A percentile compares a stretch with the other conserved stretches of the same genome.
Conservation (phyloP, 805 yeast genomes). For the Brettanomyces nanus region DNA sequence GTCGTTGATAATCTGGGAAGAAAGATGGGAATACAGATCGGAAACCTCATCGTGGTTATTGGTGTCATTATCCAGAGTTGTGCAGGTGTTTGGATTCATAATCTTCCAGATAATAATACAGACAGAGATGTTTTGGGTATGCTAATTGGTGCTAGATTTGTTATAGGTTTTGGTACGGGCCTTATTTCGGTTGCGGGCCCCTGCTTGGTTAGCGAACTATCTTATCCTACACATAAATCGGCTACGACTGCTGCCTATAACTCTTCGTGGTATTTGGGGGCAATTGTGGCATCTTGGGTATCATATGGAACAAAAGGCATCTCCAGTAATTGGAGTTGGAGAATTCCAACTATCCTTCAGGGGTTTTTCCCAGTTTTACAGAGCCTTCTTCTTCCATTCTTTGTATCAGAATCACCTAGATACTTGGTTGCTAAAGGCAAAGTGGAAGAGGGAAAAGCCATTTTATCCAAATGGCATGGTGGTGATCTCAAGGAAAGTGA, state of each 20-base stretch:
- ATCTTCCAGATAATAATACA: neutral
- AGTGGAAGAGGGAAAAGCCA: slow-evolving; percentile 28
- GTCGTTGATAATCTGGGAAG: slow-evolving; percentile 16
- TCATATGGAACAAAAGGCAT: slow-evolving; percentile 26
- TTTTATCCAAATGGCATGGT: slow-evolving; percentile 51
- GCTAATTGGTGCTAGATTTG: slow-evolving; percentile 26
- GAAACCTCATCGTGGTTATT: slow-evolving; percentile 12
- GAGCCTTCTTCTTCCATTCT: slow-evolving; percentile 25
- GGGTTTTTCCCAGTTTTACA: slow-evolving; percentile 33
- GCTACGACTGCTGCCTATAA: slow-evolving; percentile 34
- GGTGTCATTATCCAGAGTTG: slow-evolving; percentile 27
- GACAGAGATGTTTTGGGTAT: slow-evolving; percentile 17
- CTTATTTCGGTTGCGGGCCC: slow-evolving; percentile 20
- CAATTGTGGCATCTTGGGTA: slow-evolving; percentile 36
- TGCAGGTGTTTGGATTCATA: slow-evolving; percentile 35
- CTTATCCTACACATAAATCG: slow-evolving; percentile 20
- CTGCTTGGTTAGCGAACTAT: slow-evolving; percentile 23
- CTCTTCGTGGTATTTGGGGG: slow-evolving; percentile 35
- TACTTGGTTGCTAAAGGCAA: slow-evolving; percentile 28
- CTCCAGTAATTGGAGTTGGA: slow-evolving; percentile 39
- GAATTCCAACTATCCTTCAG: slow-evolving; percentile 45
- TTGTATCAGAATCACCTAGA: slow-evolving; percentile 37
- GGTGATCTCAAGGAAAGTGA: slow-evolving; percentile 19
- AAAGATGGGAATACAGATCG: slow-evolving; percentile 12
- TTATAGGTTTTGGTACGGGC: slow-evolving; percentile 25